These are phyloP conservation scores for Berkeleyomyces rouxiae DNA, from an alignment of 2,329 filamentous ascomycete species.

Conservation along the genomic window DNA sequence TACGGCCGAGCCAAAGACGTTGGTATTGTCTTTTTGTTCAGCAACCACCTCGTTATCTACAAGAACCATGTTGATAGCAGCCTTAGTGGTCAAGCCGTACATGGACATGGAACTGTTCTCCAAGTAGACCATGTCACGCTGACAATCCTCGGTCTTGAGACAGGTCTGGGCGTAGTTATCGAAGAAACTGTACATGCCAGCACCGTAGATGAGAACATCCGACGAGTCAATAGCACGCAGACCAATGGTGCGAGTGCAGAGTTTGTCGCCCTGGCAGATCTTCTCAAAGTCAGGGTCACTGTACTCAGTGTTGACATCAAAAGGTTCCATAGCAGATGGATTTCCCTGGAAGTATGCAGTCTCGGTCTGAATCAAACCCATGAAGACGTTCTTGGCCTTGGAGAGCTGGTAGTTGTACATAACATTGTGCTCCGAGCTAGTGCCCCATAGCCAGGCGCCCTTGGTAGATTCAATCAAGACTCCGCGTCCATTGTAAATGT, in stretches of 20 bases:
- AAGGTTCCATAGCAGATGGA: slow-evolving; percentile 53
- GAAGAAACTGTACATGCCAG: slow-evolving; percentile 68
- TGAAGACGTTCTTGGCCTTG: slow-evolving; percentile 63
- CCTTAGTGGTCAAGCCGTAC: slow-evolving; percentile 59
- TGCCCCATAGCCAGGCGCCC: slow-evolving; percentile 69
- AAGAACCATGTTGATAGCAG: slow-evolving; percentile 55
- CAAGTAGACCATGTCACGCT: slow-evolving; percentile 60
- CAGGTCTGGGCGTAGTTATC: slow-evolving; percentile 65
- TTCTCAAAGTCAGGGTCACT: slow-evolving; percentile 51
- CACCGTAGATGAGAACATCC: slow-evolving; percentile 53
- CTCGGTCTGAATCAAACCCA: slow-evolving; percentile 75
- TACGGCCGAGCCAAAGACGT: slow-evolving; percentile 47
- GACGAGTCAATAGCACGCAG: slow-evolving; percentile 52
- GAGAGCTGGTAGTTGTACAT: slow-evolving; percentile 74
- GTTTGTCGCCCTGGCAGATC: slow-evolving; percentile 28
- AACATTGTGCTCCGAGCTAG: slow-evolving; percentile 48
- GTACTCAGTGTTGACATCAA: slow-evolving; percentile 39
- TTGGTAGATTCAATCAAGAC: slow-evolving; percentile 59
- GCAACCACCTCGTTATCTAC: slow-evolving; percentile 38
- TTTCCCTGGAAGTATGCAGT: slow-evolving; percentile 80
- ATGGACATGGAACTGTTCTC: slow-evolving; percentile 47
- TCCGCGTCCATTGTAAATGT: slow-evolving; percentile 78
- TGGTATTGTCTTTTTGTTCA: slow-evolving; percentile 44
- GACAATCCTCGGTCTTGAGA: slow-evolving; percentile 50
- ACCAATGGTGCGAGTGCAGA: slow-evolving; percentile 61